Evolutionary conservation across 768 basidiomycete genomes (phyloP).

Genomic region (Tylopilus rubrobrunneus): DNA sequence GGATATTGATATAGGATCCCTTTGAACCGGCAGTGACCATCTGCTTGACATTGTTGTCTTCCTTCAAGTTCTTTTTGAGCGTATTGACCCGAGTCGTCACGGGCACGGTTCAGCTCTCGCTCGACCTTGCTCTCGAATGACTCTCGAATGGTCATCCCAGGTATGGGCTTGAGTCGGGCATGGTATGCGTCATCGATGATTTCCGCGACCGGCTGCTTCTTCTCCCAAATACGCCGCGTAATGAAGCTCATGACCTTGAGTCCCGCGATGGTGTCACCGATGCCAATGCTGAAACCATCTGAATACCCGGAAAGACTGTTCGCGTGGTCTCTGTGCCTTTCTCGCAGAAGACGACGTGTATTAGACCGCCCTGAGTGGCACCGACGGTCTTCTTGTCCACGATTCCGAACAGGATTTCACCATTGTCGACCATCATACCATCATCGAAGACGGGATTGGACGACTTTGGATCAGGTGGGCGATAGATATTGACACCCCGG

Average conservation of each 20-base stretch:
- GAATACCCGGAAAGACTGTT: constrained; percentile 87
- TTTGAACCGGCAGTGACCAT: constrained; percentile 99
- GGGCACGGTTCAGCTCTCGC: constrained; percentile 87
- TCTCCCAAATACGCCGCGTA: constrained; percentile 73
- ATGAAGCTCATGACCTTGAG: constrained; percentile 83
- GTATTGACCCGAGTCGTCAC: constrained; percentile 92
- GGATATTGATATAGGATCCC: constrained; percentile 99
- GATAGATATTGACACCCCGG: constrained; percentile 89
- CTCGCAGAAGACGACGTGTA: constrained; percentile 97
- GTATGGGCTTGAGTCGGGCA: constrained; percentile 82
- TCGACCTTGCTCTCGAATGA: constrained; percentile 95
- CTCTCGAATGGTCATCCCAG: constrained; percentile 99
- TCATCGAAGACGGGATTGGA: constrained; percentile 86
- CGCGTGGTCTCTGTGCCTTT: constrained; percentile 91
- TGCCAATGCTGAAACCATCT: constrained; percentile 97
- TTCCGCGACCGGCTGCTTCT: constrained; percentile 73
- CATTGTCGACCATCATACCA: constrained; percentile 95
- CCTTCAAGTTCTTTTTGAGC: constrained; percentile 98
- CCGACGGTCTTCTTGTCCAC: constrained; percentile 99
- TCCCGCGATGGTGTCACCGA: constrained; percentile 97
- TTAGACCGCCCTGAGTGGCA: constrained; percentile 87
- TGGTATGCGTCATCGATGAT: constrained; percentile 82
- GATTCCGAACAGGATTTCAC: constrained; percentile 91
- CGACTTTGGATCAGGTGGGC: constrained; percentile 74
- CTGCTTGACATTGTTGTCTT: constrained; percentile 99